phyloP scores from a whole-genome alignment of 768 basidiomycete genomes.

The Mycena rosella region DNA sequence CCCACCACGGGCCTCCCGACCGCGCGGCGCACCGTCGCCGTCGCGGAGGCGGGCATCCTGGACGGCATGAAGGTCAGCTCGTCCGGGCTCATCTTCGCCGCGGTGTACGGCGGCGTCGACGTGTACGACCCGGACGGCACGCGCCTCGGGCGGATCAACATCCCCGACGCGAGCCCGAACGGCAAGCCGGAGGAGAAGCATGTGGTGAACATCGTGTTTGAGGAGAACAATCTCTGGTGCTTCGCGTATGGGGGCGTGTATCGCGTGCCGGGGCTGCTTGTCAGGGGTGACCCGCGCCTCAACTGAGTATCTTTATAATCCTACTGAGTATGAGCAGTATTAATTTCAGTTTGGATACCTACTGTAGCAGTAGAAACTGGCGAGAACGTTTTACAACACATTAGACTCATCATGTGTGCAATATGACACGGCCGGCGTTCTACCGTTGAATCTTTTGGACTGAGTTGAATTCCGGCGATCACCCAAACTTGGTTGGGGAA shows the following conservation, averaged over 20 bases:
- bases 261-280: conserved; percentile 13
- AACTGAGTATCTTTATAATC: neutral
- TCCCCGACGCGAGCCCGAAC: conserved; percentile 21
- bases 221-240: conserved; percentile 17
- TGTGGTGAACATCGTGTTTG: conserved; percentile 25
- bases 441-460: no score
- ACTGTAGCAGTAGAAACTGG: no score
- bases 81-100: conserved; percentile 18
- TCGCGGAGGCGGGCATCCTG: conserved; percentile 9
- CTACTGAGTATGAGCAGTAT: no score
- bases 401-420: no score
- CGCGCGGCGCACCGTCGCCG: conserved; percentile 18
- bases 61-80: conserved; percentile 22
- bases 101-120: conserved; percentile 24
- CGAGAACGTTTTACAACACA: no score
- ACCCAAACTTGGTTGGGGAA: no score
- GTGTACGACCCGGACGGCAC: conserved; percentile 23
- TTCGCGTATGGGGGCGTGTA: conserved; percentile 24
- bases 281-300: conserved; percentile 12
- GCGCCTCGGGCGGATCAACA: conserved; percentile 22
- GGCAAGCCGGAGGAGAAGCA: conserved; percentile 20
- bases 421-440: no score
- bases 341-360: no score
- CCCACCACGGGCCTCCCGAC: conserved; percentile 16
- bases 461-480: no score